phyloP scores from a whole-genome alignment of 441 rosid species.

The Gossypium lobatum region DNA sequence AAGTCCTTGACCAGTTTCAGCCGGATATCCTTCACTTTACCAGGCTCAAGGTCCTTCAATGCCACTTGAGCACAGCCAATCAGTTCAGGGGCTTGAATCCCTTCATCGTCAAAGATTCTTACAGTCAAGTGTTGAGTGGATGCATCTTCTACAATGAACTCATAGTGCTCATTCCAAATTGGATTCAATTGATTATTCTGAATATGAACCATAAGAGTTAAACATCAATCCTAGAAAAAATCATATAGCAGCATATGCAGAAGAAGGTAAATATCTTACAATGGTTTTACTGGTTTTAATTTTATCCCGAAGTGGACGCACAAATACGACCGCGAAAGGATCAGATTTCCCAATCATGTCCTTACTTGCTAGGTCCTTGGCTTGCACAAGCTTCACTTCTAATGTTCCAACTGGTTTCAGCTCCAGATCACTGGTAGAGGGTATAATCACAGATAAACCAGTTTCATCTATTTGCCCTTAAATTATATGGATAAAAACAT shows the following conservation, averaged over 20 bases:
- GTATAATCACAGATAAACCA: constrained; percentile 6
- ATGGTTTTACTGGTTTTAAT: constrained; percentile 76
- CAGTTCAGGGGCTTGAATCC: constrained; percentile 75
- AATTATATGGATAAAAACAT: no score
- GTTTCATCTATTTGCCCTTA: no score
- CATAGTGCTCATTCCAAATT: constrained; percentile 91
- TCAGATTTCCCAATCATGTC: constrained; percentile 94
- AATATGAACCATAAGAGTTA: background rate
- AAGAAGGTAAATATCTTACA: constrained; percentile 39
- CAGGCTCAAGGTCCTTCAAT: constrained; percentile 66
- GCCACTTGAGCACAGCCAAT: constrained; percentile 73
- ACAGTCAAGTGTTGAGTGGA: constrained; percentile 77
- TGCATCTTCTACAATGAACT: constrained; percentile 75
- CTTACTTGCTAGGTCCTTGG: constrained; percentile 78
- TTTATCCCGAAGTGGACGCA: constrained; percentile 74
- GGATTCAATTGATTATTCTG: constrained; percentile 87
- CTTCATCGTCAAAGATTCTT: constrained; percentile 82
- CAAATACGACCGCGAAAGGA: constrained; percentile 70
- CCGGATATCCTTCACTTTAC: constrained; percentile 89
- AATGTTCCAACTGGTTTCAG: constrained; percentile 82
- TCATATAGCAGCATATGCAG: constrained; percentile 4
- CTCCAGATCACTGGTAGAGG: constrained; percentile 61
- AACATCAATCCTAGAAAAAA: background rate
- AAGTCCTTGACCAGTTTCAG: constrained; percentile 81
- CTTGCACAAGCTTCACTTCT: constrained; percentile 97